Evolutionary conservation across 495 filamentous ascomycete genomes (phyloP).

Genomic region (Clavariopsis aquatica): DNA sequence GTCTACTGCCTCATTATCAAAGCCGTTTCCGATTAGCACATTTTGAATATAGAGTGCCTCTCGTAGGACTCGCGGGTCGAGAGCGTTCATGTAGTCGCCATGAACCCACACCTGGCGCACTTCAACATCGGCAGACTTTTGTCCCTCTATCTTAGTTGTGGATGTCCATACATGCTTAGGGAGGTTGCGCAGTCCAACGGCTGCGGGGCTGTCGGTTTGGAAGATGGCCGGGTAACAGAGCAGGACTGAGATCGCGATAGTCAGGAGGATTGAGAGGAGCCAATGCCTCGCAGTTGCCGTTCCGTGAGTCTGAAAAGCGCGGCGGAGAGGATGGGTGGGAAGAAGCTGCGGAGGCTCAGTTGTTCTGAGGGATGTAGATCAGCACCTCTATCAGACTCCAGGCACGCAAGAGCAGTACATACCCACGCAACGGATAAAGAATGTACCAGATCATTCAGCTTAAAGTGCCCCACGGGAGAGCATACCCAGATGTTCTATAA

Average conservation of each 20-base stretch:
- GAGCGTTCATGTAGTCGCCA: constrained; percentile 68
- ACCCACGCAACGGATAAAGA: constrained; percentile 65
- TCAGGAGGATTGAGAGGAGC: constrained; percentile 63
- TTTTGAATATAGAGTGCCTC: constrained; percentile 64
- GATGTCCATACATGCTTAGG: constrained; percentile 78
- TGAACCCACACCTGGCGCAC: constrained; percentile 56
- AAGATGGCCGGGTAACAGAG: constrained; percentile 69
- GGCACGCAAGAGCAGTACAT: constrained; percentile 37
- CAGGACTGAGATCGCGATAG: constrained; percentile 60
- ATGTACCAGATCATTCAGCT: constrained; percentile 55
- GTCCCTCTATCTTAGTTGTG: constrained; percentile 58
- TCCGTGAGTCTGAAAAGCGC: constrained; percentile 63
- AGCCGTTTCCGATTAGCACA: constrained; percentile 34
- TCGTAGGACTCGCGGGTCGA: constrained; percentile 61
- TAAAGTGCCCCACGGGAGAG: constrained; percentile 1
- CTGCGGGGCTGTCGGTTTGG: constrained; percentile 63
- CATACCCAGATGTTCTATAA: constrained; percentile 5
- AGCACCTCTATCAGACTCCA: constrained; percentile 11
- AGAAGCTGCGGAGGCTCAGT: constrained; percentile 54
- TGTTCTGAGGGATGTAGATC: constrained; percentile 23
- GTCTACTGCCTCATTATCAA: constrained; percentile 6
- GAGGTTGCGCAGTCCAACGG: constrained; percentile 60
- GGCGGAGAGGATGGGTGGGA: constrained; percentile 60
- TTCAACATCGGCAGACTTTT: constrained; percentile 48
- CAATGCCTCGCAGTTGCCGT: constrained; percentile 66